These are phyloP conservation scores for Punctularia strigosozonata DNA, from an alignment of 768 basidiomycete genomes.

Conservation along the genomic window DNA sequence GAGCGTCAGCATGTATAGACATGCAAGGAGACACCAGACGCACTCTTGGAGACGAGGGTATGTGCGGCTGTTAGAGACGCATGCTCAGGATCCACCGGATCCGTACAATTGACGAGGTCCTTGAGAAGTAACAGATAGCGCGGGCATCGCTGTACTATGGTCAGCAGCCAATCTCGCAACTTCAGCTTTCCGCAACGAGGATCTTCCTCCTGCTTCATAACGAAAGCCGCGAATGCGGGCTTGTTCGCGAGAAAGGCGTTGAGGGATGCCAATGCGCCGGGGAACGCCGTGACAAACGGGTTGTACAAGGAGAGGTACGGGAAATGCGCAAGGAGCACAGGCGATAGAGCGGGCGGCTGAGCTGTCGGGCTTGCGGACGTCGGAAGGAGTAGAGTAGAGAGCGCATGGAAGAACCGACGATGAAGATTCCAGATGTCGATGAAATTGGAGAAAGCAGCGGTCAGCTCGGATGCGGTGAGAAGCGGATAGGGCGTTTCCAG, in stretches of 20 bases:
- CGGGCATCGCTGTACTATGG: constrained; percentile 81
- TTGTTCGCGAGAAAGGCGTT: constrained; percentile 43
- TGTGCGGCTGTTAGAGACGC: constrained; percentile 46
- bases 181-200: constrained; percentile 63
- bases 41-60: constrained; percentile 66
- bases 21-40: constrained; percentile 8
- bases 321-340: constrained; percentile 67
- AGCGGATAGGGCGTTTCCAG: constrained; percentile 58
- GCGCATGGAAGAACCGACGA: constrained; percentile 55
- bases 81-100: constrained; percentile 56
- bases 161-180: constrained; percentile 76
- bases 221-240: constrained; percentile 47
- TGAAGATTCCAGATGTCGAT: constrained; percentile 89
- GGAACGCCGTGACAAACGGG: constrained; percentile 74
- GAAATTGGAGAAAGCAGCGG: constrained; percentile 76
- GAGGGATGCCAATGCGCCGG: constrained; percentile 49
- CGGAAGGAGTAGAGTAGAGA: constrained; percentile 33
- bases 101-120: constrained; percentile 64
- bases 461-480: constrained; percentile 57
- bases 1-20: not conserved
- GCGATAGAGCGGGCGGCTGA: constrained; percentile 34
- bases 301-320: constrained; percentile 83
- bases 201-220: constrained; percentile 55
- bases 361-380: constrained; percentile 8
- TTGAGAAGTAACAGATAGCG: constrained; percentile 76